Evolutionary conservation across 768 basidiomycete species (phyloP), one percentile per base, ranked within the genome.

Genomic region (Boletus insuetus): DNA sequence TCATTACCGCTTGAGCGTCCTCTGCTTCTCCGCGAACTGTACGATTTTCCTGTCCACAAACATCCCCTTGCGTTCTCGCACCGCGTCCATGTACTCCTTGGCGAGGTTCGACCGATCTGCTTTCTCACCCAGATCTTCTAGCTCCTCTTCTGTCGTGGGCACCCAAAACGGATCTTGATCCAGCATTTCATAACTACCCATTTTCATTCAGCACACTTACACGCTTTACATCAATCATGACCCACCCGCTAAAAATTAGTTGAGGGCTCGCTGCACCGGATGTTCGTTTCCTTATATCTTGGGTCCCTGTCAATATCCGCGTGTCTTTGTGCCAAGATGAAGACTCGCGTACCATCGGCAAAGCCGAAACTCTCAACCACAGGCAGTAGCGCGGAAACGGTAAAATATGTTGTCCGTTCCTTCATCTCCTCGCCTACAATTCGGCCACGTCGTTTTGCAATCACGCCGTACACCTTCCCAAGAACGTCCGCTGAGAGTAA

Each of bases 361-460:
- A 99, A 98, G 1, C 96, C 95, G 68, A 98, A 99, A 72, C 91
- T 93, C 73, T 98, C 97, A 12, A 97, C 91, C 8, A 98, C 95
- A 2, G 97, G 97, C 19, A 99, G 73, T 57, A 97, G 75, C 1
- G 97, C 91, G 8, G 87, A 83, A 20, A 99, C 86, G 11, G 87
- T 94, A 74, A 99, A 97, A 74, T 97, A 95, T 1, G 89, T 81
- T 0, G 94, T 97, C 0, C 97, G 94, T 69, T 98, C 95, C 69
- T 94, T 98, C 94, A 98, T 96, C 70, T 98, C 97, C 67, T 98
- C 97, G 14, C 94, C 89, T 4, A 98, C 82, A 56, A 99, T 96
- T 45, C 89, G 80, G 3, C 97, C 97, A 48, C 93, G 84, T 59
- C 96, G 84, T 69, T 87, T 86, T 0, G 96, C 87, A 5, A 98